Conservation (phyloP, 2,329 filamentous ascomycete species). For the Zasmidium citrigriseum region DNA sequence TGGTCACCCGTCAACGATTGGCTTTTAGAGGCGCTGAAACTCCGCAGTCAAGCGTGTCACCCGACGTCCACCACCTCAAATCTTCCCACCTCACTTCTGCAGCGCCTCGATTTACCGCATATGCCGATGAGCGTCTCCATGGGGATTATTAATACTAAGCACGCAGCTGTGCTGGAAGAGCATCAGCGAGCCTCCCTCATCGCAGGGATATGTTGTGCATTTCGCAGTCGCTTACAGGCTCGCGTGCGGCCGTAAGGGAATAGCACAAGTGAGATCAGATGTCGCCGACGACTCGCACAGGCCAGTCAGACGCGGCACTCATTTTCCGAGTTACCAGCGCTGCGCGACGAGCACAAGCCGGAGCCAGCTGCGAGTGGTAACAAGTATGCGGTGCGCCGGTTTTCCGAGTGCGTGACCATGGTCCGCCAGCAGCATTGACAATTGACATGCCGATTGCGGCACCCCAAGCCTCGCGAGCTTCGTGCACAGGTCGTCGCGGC, state of each 20-base stretch:
- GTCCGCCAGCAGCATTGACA: not conserved
- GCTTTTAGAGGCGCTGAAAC: not conserved
- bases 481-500: not conserved
- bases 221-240: not conserved
- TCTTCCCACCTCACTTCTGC: not conserved
- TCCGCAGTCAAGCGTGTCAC: not conserved
- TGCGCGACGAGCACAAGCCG: constrained; percentile 2
- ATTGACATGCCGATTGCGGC: not conserved
- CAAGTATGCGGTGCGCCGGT: not conserved
- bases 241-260: not conserved
- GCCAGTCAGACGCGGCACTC: not conserved
- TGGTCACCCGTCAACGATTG: not conserved
- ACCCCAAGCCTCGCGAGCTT: not conserved
- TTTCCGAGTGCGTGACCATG: not conserved
- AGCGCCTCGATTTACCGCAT: not conserved
- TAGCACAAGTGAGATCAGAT: not conserved
- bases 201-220: not conserved
- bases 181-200: not conserved
- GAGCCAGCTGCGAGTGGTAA: not conserved
- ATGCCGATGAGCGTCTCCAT: not conserved
- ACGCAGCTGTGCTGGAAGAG: not conserved
- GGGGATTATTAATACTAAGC: not conserved
- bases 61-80: not conserved
- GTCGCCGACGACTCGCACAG: not conserved
- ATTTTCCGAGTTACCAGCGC: constrained; percentile 2